Base-by-base conservation (phyloP, 768 basidiomycete genomes). In the Austroboletus festivus region DNA sequence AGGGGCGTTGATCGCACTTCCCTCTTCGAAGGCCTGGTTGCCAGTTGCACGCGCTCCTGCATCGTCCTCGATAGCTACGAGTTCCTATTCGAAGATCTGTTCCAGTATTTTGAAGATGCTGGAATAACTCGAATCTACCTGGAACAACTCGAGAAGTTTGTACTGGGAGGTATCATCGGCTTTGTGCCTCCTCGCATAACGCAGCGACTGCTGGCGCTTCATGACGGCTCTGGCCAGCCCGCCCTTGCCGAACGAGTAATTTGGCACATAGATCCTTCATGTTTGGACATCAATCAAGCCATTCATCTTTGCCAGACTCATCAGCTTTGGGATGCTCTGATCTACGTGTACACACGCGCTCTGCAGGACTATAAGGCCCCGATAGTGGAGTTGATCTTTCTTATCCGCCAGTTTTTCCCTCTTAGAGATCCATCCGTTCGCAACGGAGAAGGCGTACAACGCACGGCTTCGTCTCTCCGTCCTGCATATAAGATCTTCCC, bases 251-350 rank as follows among this genome's bases (percentile, higher is more conserved):
- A 99, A 65, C 80, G 82, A 24, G 74, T 97, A 48, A 95, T 99
- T 46, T 97, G 93, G 93, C 91, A 95, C 62, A 91, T 97, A 55
- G 90, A 96, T 57, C 93, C 95, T 1, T 71, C 80, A 2, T 90
- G 85, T 57, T 71, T 99, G 50, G 96, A 99, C 61, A 84, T 97
- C 68, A 89, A 97, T 60, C 95, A 97, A 69, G 86, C 87, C 5
- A 87, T 97, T 55, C 76, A 68, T 21, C 75, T 99, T 5, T 99
- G 96, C 60, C 86, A 92, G 65, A 76, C 69, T 48, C 79, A 93
- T 60, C 77, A 77, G 22, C 80, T 98, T 5, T 96, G 92, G 71
- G 95, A 98, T 59, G 93, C 95, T 0, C 78, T 98, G 49, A 86
- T 95, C 48, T 94, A 96, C 64, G 85, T 98, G 31, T 95, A 94